These are phyloP conservation scores for Colletotrichum neosansevieriae DNA, from an alignment of 2,329 filamentous ascomycete genomes.

Conservation along the genomic window DNA sequence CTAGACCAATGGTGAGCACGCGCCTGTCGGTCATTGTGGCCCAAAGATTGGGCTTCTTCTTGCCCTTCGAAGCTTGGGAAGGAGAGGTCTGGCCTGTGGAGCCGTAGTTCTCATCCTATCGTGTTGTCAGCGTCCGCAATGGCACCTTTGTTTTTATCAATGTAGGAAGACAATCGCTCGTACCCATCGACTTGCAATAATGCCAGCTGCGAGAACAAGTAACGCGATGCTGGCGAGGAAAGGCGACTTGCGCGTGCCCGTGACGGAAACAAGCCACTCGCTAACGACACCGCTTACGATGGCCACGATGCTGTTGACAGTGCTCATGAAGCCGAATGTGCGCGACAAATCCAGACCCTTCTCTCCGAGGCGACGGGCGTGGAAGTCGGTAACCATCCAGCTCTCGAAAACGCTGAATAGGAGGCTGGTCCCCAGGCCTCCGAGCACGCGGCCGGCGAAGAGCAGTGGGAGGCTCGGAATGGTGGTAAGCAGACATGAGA, in stretches of 20 bases:
- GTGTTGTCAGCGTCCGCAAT: neutral
- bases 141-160: neutral
- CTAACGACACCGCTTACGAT: constrained; percentile 64
- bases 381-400: constrained; percentile 71
- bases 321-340: constrained; percentile 64
- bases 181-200: constrained; percentile 63
- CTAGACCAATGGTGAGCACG: constrained; percentile 62
- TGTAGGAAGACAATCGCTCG: constrained; percentile 18
- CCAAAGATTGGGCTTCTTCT: constrained; percentile 40
- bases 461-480: constrained; percentile 53
- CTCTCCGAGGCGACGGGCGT: constrained; percentile 55
- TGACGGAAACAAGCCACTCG: constrained; percentile 60
- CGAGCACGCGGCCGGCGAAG: constrained; percentile 64
- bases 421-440: constrained; percentile 67
- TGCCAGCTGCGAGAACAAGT: constrained; percentile 56
- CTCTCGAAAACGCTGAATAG: constrained; percentile 71
- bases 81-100: constrained; percentile 40
- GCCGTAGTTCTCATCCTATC: constrained; percentile 64
- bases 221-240: constrained; percentile 56
- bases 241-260: constrained; percentile 63
- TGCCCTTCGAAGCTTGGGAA: constrained; percentile 21
- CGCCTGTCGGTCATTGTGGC: constrained; percentile 54
- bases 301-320: constrained; percentile 66
- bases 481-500: constrained; percentile 60
- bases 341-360: constrained; percentile 57